Conservation (phyloP, 768 basidiomycete species). For the Plicaturopsis crispa region DNA sequence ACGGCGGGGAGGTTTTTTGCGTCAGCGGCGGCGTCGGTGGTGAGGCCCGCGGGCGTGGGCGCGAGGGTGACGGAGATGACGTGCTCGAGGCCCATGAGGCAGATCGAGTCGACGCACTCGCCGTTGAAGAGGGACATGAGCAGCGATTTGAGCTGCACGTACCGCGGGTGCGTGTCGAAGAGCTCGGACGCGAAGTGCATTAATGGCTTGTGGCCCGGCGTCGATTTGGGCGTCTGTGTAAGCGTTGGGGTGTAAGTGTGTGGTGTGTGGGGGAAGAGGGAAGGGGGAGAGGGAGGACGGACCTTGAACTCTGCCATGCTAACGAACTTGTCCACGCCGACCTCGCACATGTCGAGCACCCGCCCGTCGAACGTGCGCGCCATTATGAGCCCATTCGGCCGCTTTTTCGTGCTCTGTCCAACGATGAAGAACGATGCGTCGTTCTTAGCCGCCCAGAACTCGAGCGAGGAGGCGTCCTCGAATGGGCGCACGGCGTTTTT, state of each 20-base stretch:
- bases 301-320: conserved; percentile 85
- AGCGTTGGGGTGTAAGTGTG: no score
- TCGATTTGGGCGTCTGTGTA: conserved; percentile 74
- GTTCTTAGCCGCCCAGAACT: conserved; percentile 92
- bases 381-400: conserved; percentile 81
- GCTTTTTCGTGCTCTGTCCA: conserved; percentile 90
- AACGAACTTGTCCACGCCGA: conserved; percentile 78
- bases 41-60: conserved; percentile 52
- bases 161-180: conserved; percentile 92
- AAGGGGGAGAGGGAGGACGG: conserved; percentile 15
- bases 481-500: conserved; percentile 91
- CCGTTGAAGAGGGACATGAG: conserved; percentile 89
- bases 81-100: conserved; percentile 78
- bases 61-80: conserved; percentile 77
- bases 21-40: conserved; percentile 35
- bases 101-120: conserved; percentile 76
- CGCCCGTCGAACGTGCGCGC: conserved; percentile 80
- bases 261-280: neutral
- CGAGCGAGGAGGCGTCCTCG: conserved; percentile 71
- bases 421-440: conserved; percentile 88
- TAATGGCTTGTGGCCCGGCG: conserved; percentile 83
- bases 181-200: conserved; percentile 95
- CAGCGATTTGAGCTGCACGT: conserved; percentile 85
- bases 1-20: conserved; percentile 60
- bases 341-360: conserved; percentile 92